phyloP scores from a whole-genome alignment of 1,139 yeast species.

The Magnusiomyces paraingens region DNA sequence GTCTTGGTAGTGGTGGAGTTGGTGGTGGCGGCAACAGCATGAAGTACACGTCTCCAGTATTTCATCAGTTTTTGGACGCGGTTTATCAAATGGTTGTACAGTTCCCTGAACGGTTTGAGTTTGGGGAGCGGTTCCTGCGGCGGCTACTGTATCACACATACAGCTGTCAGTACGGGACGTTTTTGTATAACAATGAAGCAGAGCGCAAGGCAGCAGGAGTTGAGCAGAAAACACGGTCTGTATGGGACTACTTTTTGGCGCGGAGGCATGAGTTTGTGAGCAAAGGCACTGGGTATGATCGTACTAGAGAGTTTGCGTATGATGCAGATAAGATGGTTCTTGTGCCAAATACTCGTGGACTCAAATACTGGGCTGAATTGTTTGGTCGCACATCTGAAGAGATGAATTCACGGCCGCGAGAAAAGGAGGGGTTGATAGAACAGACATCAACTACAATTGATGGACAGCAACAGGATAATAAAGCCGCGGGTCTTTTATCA shows the following conservation, averaged over 20 bases:
- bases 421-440: too few relatives aligned
- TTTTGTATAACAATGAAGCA: conserved; percentile 65
- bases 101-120: conserved; percentile 69
- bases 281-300: conserved; percentile 11
- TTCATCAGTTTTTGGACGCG: conserved; percentile 89
- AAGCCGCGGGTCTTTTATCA: background rate
- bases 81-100: conserved; percentile 74
- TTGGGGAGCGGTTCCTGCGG: conserved; percentile 79
- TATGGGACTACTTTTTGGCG: conserved; percentile 90
- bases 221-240: conserved; percentile 56
- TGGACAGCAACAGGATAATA: background rate
- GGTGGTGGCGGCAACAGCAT: conserved; percentile 15
- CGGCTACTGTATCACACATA: conserved; percentile 80
- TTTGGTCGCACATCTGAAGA: conserved; percentile 76
- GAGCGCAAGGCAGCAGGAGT: conserved; percentile 46
- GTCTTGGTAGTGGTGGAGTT: background rate
- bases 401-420: conserved; percentile 44
- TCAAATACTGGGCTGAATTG: conserved; percentile 84
- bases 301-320: conserved; percentile 14
- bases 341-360: conserved; percentile 59
- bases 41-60: conserved; percentile 75
- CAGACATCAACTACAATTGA: too few relatives aligned
- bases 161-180: conserved; percentile 93
- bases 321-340: conserved; percentile 41
- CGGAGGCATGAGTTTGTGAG: conserved; percentile 67